Evolutionary conservation across 1,284 basidiomycete genomes (phyloP), one percentile per base, ranked within the genome.

Genomic region (Irpex rosettiformis): DNA sequence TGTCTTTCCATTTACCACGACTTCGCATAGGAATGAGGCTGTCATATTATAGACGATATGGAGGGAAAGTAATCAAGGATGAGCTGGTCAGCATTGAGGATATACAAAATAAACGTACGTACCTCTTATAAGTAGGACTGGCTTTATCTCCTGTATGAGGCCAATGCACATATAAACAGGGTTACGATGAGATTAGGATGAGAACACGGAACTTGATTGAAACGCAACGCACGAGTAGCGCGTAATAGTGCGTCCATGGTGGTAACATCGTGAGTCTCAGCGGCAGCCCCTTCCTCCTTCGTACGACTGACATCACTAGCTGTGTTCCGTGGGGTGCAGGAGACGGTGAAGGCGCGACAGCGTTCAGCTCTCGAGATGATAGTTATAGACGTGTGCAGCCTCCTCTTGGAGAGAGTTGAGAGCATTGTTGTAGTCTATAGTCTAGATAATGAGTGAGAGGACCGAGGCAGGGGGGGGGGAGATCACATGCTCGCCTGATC

Each of bases 261-360:
- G 10, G 73, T 77, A 16, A 88, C 77, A 71, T 85, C 83, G 57
- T 84, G 76, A 2, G 79, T 83, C 69, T 87, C 86, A 40, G 79
- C 72, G 21, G 67, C 71, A 13, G 76, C 74, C 13, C 67, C 67
- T 4, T 65, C 56, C 60, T 70, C 67, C 10, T 64, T 63, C 43
- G 65, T 62, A 37, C 63, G 66, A 30, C 60, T 59, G n/a, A 57
- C 48, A 29, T 56, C 37, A 11, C 48, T 21, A 21, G 29, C 49
- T 4, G 58, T 56, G 49, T 59, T 59, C 27, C n/a, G 37, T 27
- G 3, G 22, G 11, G 45, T n/a, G 25, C 16, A 16, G 13, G 53
- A 49, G 22, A 22, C 24, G n/a, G 33, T 16, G 25, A 58, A n/a
- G 4, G 53, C 21, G 21, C 58, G 13, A n/a, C 47, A 48, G n/a